Percentiles rank a stretch among this genome's conserved stretches.
These are phyloP conservation scores for Tetrastigma voinierianum DNA, from an alignment of 164 flowering plant species.

Conservation along the genomic window DNA sequence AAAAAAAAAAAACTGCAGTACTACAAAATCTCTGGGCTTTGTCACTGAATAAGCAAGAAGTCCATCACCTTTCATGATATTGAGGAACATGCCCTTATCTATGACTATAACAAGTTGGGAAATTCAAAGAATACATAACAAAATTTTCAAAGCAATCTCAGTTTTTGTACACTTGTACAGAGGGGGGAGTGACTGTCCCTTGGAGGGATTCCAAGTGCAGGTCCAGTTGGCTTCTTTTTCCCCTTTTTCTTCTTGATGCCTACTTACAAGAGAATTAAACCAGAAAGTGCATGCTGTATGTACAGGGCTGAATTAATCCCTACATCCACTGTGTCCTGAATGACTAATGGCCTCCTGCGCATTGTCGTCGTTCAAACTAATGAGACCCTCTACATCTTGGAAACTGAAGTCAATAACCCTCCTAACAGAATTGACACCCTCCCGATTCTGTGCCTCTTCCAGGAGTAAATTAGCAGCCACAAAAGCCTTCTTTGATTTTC, in stretches of 20 bases:
- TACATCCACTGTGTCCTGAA: constrained; percentile 22
- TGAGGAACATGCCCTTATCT: constrained; percentile 14
- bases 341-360: constrained; percentile 60
- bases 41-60: background rate
- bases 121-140: constrained; percentile 28
- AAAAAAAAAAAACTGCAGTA: background rate
- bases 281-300: constrained; percentile 14
- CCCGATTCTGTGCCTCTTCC: constrained; percentile 34
- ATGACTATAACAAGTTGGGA: constrained; percentile 15
- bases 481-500: constrained; percentile 59
- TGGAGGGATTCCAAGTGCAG: constrained; percentile 13
- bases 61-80: constrained; percentile 7
- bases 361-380: constrained; percentile 52
- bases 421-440: constrained; percentile 42
- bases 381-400: constrained; percentile 66
- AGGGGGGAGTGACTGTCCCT: constrained; percentile 12
- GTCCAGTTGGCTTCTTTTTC: constrained; percentile 5
- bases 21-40: background rate
- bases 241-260: constrained; percentile 9
- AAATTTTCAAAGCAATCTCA: constrained; percentile 30
- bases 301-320: constrained; percentile 22
- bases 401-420: constrained; percentile 76
- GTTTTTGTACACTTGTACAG: constrained; percentile 47
- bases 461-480: constrained; percentile 41
- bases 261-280: constrained; percentile 11